Base-by-base conservation (phyloP, 2,329 filamentous ascomycete genomes). In the Xylariaceae sp. region DNA sequence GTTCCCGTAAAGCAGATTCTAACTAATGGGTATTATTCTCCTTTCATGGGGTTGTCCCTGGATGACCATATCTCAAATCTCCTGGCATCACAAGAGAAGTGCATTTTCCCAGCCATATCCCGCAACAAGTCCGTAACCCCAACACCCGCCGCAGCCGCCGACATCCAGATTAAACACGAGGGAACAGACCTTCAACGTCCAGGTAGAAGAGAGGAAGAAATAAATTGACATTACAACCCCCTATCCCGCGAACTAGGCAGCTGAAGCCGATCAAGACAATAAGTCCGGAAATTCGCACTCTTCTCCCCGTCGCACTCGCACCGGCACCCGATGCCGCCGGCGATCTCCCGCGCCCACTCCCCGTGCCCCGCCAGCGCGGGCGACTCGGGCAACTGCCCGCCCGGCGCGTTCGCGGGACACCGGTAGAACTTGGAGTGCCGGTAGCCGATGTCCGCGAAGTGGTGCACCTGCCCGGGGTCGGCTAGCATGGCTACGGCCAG, bases 401-500 rank as follows among this genome's bases (percentile, higher is more conserved):
- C 69, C 0, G 66, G 67, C 21, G 71, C 68, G 54, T 74, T 74
- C 41, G 67, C 67, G 1, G 67, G 68, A 47, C 67, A 70, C 51
- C 69, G 66, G 47, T 61, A 68, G 42, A 69, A 54, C 2, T 60
- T 60, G 45, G 69, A 68, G 57, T 76, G 73, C 29, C 68, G 65
- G 59, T 76, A 76, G 30, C 73, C 72, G 50, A 75, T 69, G 56
- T 76, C 73, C 49, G 70, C 68, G 51, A 75, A 76, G 57, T 75
- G 73, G 56, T 76, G 74, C 18, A 76, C 68, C 51, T 71, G 65
- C 10, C 66, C 60, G 10, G 73, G 67, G 37, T 70, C 66, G 26
- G 73, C 66, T 16, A 75, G 67, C 68, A 76, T 71, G 47, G 66
- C 72, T 21, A 74, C 64, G 1, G 73, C 74, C 4, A 76, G 67